Evolutionary conservation across 305 asterid genomes (phyloP), one percentile per base, ranked within the genome.

Genomic region (Rubia tinctorum): DNA sequence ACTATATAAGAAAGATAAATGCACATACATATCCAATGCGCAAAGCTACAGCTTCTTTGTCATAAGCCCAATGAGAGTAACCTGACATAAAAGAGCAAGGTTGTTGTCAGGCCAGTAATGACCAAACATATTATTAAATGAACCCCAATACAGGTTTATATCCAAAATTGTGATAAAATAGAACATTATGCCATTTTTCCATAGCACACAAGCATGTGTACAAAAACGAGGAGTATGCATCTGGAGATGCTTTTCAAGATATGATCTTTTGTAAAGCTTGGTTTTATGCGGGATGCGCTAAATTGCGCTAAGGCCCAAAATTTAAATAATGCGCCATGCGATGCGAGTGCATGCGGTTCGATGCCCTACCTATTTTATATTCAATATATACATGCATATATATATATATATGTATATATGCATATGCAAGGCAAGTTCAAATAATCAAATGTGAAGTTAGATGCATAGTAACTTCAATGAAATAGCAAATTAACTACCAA

Each of bases 1-100:
- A 64, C n/a, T 61, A 75, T 74, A 8, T 22, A 22, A 59, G 64
- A 30, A 43, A 66, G 75, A 80, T 73, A 79, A 59, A 78, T 37
- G 18, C 68, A 45, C 95, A 67, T 88, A 92, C 98, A 82, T 88
- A 85, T 85, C 98, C 98, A 75, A 90, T 69, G 68, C 96, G 95
- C 80, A 90, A 80, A 71, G 56, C 71, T 61, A 78, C 84, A 71
- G 96, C 96, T 75, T 90, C 98, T 84, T 82, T 80, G 80, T 88
- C 93, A 71, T 81, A 66, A 75, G 71, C 86, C 93, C 90, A 90
- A 75, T 75, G 70, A 70, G 92, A 84, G 76, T 75, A 65, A 69
- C 92, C 97, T 91, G 87, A 74, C 51, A 91, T 27, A 66, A 11
- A 68, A 73, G n/a, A 40, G 9, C 40, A 43, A 61, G 22, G 15